These are phyloP conservation scores for Flaveria brownii DNA, from an alignment of 129 eudicot species.

Conservation along the genomic window DNA sequence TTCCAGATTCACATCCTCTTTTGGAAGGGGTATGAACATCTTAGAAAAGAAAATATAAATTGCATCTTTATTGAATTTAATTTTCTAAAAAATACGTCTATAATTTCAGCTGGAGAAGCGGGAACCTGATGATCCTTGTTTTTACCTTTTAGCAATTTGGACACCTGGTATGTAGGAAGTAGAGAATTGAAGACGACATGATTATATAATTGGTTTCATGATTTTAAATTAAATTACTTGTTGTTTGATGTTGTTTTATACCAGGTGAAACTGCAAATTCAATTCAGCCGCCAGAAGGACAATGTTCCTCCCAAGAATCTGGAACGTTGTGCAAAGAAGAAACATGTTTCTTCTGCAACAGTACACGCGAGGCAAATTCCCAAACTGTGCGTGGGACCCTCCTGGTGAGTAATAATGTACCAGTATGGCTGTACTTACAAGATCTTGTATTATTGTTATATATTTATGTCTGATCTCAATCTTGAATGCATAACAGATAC, in stretches of 20 bases:
- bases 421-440: not conserved
- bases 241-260: constrained; percentile 12
- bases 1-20: constrained; percentile 91
- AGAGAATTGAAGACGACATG: not conserved
- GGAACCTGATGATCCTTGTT: constrained; percentile 92
- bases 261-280: constrained; percentile 83
- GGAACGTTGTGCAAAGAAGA: constrained; percentile 58
- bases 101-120: constrained; percentile 65
- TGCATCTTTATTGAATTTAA: constrained; percentile 3
- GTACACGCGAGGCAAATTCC: constrained; percentile 60
- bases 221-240: constrained; percentile 8
- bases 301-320: constrained; percentile 62
- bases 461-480: constrained; percentile 6
- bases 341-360: constrained; percentile 77
- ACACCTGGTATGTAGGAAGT: constrained; percentile 66
- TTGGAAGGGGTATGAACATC: constrained; percentile 69
- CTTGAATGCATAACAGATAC: constrained; percentile 55
- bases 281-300: constrained; percentile 64
- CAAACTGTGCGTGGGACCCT: constrained; percentile 87
- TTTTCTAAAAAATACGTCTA: constrained; percentile 13
- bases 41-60: constrained; percentile 8
- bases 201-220: not conserved
- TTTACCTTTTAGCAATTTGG: constrained; percentile 95
- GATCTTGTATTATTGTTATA: not conserved
- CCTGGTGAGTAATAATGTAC: constrained; percentile 50